Evolutionary conservation across 2,329 filamentous ascomycete genomes (phyloP).

Genomic region (Fusarium sp.): DNA sequence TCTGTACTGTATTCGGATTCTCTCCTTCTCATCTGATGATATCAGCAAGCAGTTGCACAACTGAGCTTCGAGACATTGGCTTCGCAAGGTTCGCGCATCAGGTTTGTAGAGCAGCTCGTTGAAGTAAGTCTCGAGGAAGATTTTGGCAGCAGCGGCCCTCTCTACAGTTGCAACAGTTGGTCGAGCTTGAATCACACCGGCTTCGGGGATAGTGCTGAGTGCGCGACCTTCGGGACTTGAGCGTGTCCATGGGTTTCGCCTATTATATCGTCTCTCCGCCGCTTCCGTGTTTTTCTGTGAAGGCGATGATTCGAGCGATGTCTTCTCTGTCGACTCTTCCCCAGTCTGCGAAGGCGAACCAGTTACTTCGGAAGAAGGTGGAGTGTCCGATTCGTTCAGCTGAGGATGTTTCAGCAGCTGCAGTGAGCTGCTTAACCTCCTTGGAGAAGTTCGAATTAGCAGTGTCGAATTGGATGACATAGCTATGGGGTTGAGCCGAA

Average conservation of each 20-base stretch:
- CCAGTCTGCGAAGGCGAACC: constrained; percentile 44
- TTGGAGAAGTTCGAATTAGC: constrained; percentile 44
- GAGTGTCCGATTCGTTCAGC: constrained; percentile 42
- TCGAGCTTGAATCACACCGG: constrained; percentile 41
- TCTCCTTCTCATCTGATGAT: constrained; percentile 67
- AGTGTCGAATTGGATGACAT: constrained; percentile 50
- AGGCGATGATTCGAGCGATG: constrained; percentile 53
- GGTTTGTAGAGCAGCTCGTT: constrained; percentile 73
- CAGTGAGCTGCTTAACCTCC: constrained; percentile 46
- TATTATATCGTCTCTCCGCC: constrained; percentile 46
- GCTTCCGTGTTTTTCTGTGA: constrained; percentile 43
- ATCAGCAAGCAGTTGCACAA: constrained; percentile 69
- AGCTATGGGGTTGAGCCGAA: constrained; percentile 47
- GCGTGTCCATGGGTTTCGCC: constrained; percentile 54
- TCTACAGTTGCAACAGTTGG: constrained; percentile 75
- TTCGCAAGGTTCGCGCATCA: constrained; percentile 49
- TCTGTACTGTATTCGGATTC: constrained; percentile 70
- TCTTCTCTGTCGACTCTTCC: constrained; percentile 52
- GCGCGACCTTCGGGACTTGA: constrained; percentile 54
- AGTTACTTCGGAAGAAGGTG: constrained; percentile 48
- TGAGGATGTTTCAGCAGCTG: constrained; percentile 40
- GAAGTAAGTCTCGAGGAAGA: constrained; percentile 88
- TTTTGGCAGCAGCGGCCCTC: constrained; percentile 82
- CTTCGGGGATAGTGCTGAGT: constrained; percentile 55
- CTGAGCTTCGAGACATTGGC: constrained; percentile 58